phyloP scores from a whole-genome alignment of 2,329 filamentous ascomycete species.

The Leptographium radiaticola region DNA sequence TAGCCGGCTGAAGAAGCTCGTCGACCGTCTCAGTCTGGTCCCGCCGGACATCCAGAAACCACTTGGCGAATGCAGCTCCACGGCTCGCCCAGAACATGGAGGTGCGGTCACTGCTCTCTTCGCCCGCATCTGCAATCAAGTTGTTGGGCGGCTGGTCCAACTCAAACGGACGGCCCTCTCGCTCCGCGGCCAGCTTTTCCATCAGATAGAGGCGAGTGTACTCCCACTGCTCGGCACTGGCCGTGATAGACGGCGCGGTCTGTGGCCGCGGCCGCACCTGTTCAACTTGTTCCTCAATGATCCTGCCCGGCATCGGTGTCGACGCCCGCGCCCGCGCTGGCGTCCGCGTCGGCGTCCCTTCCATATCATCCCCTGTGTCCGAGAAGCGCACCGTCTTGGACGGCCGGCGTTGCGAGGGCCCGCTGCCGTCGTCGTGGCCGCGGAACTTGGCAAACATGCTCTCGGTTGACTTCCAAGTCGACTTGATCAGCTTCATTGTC shows the following conservation, averaged over 20 bases:
- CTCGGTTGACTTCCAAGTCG: conserved; percentile 11
- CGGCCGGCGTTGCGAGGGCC: conserved; percentile 4
- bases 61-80: no score
- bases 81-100: not conserved
- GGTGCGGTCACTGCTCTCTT: not conserved
- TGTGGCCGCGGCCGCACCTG: not conserved
- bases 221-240: conserved; percentile 6
- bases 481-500: conserved; percentile 2
- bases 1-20: no score
- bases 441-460: conserved; percentile 9
- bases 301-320: not conserved
- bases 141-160: not conserved
- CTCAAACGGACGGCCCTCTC: conserved; percentile 5
- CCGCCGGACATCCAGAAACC: no score
- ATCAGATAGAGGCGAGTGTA: conserved; percentile 9
- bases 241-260: no score
- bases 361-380: not conserved
- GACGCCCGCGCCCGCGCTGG: not conserved
- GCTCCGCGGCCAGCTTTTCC: conserved; percentile 7
- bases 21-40: no score
- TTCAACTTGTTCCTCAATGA: no score
- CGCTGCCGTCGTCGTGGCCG: conserved; percentile 1
- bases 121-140: not conserved
- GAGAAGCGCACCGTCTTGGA: conserved; percentile 11
- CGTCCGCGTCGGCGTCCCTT: not conserved